Base-by-base conservation (phyloP, 108 stramenopile species). In the Stephanodiscus triporus region DNA sequence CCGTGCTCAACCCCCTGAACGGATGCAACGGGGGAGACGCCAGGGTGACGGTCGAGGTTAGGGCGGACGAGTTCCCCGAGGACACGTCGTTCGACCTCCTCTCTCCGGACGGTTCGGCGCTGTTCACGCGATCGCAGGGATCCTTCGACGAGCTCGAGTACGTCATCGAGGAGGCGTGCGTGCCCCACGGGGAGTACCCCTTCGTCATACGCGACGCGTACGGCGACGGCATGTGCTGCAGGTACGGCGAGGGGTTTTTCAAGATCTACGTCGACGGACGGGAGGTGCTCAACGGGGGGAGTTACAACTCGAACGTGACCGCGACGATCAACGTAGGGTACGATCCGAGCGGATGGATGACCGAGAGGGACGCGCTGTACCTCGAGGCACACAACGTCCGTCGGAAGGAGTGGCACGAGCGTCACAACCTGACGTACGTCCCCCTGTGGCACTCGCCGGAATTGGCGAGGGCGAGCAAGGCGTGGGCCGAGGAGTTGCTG, bases 21-120 rank as follows among this genome's bases (percentile, higher is more conserved):
- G 78, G 78, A 17, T 80, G 78, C 62, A 73, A 69, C 40, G 78
- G 78, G 4, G 78, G 72, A 14, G 78, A 80, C 48, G 60, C 73
- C 34, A 66, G 60, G 34, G 61, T 80, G 37, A 60, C 51, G 36
- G 36, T 80, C 20, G 72, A 80, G 53, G 72, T 80, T 14, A 42
- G 58, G 0, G 72, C 78, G n/a, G 78, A 80, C 58, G 60, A 73
- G 40, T 80, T 62, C 56, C 56, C 66, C 34, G 56, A 42, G 20
- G 72, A 80, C 53, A 73, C 78, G 17, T 68, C 66, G n/a, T 80
- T 65, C 67, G 49, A 63, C 7, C 55, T 80, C 24, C 10, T 47
- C 0, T 49, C 50, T 37, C 54, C 72, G 42, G 63, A 63, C 42
- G 72, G 72, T 34, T 56, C 66, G 38, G 32, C 13, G 6, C 19